Evolutionary conservation across 768 basidiomycete species (phyloP), one percentile per base, ranked within the genome.

Genomic region (Phanerochaete carnosa): DNA sequence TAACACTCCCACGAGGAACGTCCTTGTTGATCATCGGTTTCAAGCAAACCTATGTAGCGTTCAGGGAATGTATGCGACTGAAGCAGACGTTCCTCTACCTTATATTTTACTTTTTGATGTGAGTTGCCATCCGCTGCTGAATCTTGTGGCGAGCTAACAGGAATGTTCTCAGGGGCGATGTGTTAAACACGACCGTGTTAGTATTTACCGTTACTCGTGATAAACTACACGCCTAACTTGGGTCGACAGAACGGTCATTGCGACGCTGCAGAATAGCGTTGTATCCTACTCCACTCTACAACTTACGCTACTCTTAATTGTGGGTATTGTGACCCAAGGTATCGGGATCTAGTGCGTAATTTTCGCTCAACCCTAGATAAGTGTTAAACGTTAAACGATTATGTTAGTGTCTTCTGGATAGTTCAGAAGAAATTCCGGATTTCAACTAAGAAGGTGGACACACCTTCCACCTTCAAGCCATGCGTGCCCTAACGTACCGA

Each of bases 101-200:
- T 1, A 75, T 88, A 6, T 89, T 89, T 65, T 90, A 89, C 71
- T 90, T 90, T 71, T 76, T 90, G 28, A 89, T 91, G 87, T 86
- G 65, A 57, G 85, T 75, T 4, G 2, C 11, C 19, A n/a, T n/a
- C n/a, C 19, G 19, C 19, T 29, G 45, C 37, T 6, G 2, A 9
- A 43, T 25, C 32, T 2, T 22, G 16, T 16, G 52, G 26, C 25
- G 5, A 4, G 23, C 32, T 52, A 16, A 33, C 28, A 55, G 23
- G 25, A 13, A 43, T 45, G 23, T 58, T n/a, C n/a, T n/a, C n/a
- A 89, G 87, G 87, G 88, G 88, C 29, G 88, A 90, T 68, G 86
- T 89, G 1, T 71, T 90, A 39, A 90, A 90, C 67, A 90, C 89
- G 0, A 85, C 87, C 39, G 85, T 89, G 88, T 89, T 72, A 37